Evolutionary conservation across 768 basidiomycete genomes (phyloP), one percentile per base, ranked within the genome.

Genomic region (Hypholoma sublateritium): DNA sequence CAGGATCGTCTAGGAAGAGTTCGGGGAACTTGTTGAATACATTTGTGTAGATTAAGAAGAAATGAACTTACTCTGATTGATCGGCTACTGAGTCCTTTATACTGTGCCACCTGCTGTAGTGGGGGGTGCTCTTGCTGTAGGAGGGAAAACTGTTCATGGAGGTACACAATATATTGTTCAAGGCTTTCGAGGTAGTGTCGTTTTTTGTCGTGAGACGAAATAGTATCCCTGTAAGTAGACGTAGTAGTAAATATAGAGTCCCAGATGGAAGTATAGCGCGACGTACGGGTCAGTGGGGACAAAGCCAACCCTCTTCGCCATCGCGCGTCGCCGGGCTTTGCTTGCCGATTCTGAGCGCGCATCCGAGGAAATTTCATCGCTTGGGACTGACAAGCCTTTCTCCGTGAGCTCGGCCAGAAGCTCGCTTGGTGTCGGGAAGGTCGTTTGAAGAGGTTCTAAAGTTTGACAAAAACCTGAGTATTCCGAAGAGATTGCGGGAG

Each of bases 191-290:
- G 77, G 63, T 90, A 89, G 62, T 85, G 79, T 2, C 88, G 73
- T 62, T 89, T 89, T 64, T 89, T 89, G 64, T 90, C 88, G 62
- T 91, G 88, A 5, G 87, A 88, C 2, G 88, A 86, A 54, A 91
- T 89, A n/a, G 78, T 77, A 50, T 89, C 88, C 1, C 86, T 87
- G 16, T 13, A 35, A 43, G 34, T n/a, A n/a, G n/a, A n/a, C n/a
- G 55, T 35, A 11, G 9, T 55, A 42, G 50, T 56, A 37, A 58
- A 53, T 35, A 32, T 55, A 39, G 34, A 50, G 45, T n/a, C 13
- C 14, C 17, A 57, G 48, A 58, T 22, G 47, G 41, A n/a, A n/a
- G 17, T 6, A 24, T 43, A 24, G 44, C 43, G 9, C 41, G 0
- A 74, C 84, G 55, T 62, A 86, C 86, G 84, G 85, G 64, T 87